Conservation (phyloP, 345 rosid genomes). For the Syzygium grande region DNA sequence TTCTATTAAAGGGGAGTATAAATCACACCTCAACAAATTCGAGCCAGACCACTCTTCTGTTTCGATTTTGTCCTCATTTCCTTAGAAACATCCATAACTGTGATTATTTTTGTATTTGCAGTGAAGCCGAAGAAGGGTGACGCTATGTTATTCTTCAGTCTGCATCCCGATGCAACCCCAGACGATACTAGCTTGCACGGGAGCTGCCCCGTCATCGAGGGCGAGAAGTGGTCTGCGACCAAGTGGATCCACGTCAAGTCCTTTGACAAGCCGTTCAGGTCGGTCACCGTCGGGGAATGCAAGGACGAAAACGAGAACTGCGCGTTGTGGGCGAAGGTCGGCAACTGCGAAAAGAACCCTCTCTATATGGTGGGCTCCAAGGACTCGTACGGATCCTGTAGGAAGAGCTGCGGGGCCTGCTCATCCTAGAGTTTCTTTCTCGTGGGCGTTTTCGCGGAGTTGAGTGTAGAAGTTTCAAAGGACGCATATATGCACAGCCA, state of each 20-base stretch:
- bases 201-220: conserved; percentile 88
- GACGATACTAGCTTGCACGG: conserved; percentile 71
- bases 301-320: conserved; percentile 46
- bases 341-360: conserved; percentile 78
- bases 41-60: not conserved
- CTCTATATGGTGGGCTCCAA: conserved; percentile 59
- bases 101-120: conserved; percentile 14
- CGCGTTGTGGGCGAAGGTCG: conserved; percentile 48
- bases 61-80: not conserved
- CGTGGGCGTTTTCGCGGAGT: not conserved
- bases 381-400: conserved; percentile 40
- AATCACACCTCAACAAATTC: too few relatives aligned
- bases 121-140: conserved; percentile 92
- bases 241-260: conserved; percentile 91
- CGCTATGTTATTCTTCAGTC: conserved; percentile 93
- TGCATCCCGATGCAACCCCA: conserved; percentile 61
- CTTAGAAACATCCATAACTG: not conserved
- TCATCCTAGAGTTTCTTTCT: conserved; percentile 16
- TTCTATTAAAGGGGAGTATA: too few relatives aligned
- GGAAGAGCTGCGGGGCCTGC: conserved; percentile 85
- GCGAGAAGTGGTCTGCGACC: conserved; percentile 99
- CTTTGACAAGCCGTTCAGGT: conserved; percentile 16
- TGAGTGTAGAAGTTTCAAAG: not conserved
- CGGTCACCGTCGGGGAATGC: conserved; percentile 18
- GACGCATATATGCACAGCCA: not conserved